phyloP scores from a whole-genome alignment of 2,329 filamentous ascomycete genomes.

The Colletotrichum salicis region DNA sequence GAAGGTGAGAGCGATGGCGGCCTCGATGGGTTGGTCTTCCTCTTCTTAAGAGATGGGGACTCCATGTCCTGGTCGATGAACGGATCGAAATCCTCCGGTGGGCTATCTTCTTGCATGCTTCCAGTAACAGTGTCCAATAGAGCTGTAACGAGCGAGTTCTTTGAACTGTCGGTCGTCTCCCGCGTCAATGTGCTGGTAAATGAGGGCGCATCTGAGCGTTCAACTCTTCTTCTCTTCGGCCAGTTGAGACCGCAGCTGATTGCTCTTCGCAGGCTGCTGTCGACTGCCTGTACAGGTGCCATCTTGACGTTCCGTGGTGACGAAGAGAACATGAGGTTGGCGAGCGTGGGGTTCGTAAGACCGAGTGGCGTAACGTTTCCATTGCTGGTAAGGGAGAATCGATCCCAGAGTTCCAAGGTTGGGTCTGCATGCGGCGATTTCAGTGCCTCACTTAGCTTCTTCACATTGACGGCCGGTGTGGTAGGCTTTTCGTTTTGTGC shows the following conservation, averaged over 20 bases:
- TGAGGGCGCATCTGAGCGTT: constrained; percentile 54
- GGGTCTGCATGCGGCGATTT: constrained; percentile 78
- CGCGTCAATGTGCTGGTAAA: constrained; percentile 46
- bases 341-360: constrained; percentile 66
- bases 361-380: constrained; percentile 55
- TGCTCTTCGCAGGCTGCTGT: constrained; percentile 67
- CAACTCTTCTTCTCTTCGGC: constrained; percentile 75
- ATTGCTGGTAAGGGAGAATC: constrained; percentile 68
- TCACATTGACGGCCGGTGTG: constrained; percentile 64
- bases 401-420: constrained; percentile 80
- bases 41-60: constrained; percentile 59
- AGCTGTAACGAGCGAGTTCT: constrained; percentile 68
- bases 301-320: constrained; percentile 70
- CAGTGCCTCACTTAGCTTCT: constrained; percentile 66
- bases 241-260: constrained; percentile 77
- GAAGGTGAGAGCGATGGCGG: constrained; percentile 37
- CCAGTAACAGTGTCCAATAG: constrained; percentile 72
- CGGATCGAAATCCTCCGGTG: constrained; percentile 43
- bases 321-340: constrained; percentile 75
- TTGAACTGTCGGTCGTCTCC: constrained; percentile 61
- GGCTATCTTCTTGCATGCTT: constrained; percentile 59
- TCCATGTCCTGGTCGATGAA: constrained; percentile 36
- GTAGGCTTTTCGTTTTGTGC: constrained; percentile 54
- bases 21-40: constrained; percentile 24
- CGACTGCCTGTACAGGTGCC: constrained; percentile 51